A percentile compares a stretch with the other conserved stretches of the same genome.
These are phyloP conservation scores for Apophysomyces elegans DNA, from an alignment of 371 early-diverging fungal species.

Conservation along the genomic window DNA sequence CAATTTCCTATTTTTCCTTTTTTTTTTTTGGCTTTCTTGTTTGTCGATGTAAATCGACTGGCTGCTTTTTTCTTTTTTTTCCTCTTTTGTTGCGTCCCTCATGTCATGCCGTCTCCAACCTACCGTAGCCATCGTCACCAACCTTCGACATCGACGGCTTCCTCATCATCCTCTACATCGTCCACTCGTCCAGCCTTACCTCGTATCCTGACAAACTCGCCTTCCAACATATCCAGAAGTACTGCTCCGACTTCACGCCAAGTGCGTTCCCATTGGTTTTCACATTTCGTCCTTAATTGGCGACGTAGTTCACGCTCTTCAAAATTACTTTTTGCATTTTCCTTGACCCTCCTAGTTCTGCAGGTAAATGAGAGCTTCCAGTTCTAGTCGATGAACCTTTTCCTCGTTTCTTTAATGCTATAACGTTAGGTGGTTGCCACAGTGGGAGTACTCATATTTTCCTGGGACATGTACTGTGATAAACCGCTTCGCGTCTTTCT, in stretches of 20 bases:
- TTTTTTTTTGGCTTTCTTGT: background rate
- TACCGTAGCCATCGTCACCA: constrained; percentile 52
- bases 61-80: constrained; percentile 10
- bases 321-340: constrained; percentile 40
- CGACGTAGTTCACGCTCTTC: constrained; percentile 48
- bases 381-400: background rate
- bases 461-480: constrained; percentile 55
- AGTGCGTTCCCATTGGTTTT: constrained; percentile 55
- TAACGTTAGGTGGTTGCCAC: constrained; percentile 32
- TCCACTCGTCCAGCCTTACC: constrained; percentile 53
- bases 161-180: constrained; percentile 44
- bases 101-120: constrained; percentile 23
- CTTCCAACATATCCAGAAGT: constrained; percentile 52
- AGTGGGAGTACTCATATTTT: constrained; percentile 40
- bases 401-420: background rate
- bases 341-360: constrained; percentile 38
- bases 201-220: constrained; percentile 46
- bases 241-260: constrained; percentile 47
- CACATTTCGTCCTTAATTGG: constrained; percentile 52
- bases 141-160: constrained; percentile 45
- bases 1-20: background rate
- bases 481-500: constrained; percentile 50
- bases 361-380: constrained; percentile 25
- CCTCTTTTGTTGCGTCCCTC: constrained; percentile 1
- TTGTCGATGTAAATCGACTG: too few relatives aligned